phyloP scores from a whole-genome alignment of 306 rosid species.

The Dalbergia cultrata region DNA sequence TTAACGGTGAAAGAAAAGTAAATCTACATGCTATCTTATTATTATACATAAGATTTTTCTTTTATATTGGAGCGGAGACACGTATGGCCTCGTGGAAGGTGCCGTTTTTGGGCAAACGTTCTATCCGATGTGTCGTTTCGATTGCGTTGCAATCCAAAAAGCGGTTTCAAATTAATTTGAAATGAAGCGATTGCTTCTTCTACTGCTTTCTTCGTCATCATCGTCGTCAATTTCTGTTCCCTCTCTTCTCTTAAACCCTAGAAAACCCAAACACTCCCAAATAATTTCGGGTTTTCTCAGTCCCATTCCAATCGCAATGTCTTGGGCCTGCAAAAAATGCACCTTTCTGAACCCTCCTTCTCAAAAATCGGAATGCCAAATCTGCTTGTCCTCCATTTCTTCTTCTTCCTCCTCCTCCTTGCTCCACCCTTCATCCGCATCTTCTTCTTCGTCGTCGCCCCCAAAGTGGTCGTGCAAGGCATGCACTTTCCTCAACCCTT shows the following conservation, averaged over 20 bases:
- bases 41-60: too few species aligned
- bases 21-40: too few species aligned
- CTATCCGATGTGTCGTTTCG: conserved; percentile 3
- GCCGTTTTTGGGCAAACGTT: conserved; percentile 27
- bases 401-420: conserved; percentile 42
- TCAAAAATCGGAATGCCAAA: conserved; percentile 67
- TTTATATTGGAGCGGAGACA: not conserved
- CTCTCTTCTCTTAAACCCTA: conserved; percentile 48
- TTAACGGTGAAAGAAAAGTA: too few species aligned
- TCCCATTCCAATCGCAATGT: conserved; percentile 54
- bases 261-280: not conserved
- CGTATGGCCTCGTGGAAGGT: not conserved
- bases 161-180: conserved; percentile 35
- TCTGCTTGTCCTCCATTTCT: conserved; percentile 56
- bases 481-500: conserved; percentile 87
- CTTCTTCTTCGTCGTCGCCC: conserved; percentile 61
- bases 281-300: not conserved
- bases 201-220: not conserved
- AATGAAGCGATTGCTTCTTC: conserved; percentile 30
- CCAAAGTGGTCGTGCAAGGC: conserved; percentile 92
- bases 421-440: not conserved
- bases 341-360: conserved; percentile 79
- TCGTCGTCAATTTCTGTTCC: not conserved
- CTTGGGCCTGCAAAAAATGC: conserved; percentile 85
- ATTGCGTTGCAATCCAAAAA: not conserved